Evolutionary conservation across 192 early-diverging fungal genomes (phyloP).

Genomic region (Cetraspora pellucida): DNA sequence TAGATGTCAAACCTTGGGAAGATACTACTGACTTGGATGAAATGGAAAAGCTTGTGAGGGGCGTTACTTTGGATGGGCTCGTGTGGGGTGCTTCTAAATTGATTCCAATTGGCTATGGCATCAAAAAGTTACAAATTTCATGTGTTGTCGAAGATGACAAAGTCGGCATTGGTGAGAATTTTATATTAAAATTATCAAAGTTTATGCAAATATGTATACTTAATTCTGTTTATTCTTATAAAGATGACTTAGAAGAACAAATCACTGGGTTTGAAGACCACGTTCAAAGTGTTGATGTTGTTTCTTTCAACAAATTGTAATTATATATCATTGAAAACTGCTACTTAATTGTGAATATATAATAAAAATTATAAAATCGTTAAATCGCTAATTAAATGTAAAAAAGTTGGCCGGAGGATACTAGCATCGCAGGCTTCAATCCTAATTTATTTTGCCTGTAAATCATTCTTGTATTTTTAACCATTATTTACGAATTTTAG

Average conservation of each 20-base stretch:
- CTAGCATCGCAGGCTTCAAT: too few species aligned
- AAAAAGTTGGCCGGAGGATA: too few species aligned
- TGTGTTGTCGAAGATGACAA: conserved; percentile 92
- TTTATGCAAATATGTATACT: background rate
- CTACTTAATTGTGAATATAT: too few species aligned
- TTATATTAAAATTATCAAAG: background rate
- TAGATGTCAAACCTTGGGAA: conserved; percentile 99
- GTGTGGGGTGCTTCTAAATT: conserved; percentile 84
- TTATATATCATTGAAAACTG: background rate
- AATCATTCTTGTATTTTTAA: too few species aligned
- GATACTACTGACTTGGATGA: conserved; percentile 89
- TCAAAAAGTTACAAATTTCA: conserved; percentile 95
- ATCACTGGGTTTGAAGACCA: conserved; percentile 82
- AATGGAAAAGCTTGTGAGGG: conserved; percentile 71
- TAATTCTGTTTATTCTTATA: conserved; percentile 30
- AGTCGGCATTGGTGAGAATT: conserved; percentile 53
- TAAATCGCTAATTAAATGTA: too few species aligned
- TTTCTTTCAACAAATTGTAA: conserved; percentile 91
- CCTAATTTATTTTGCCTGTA: too few species aligned
- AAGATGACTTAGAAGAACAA: conserved; percentile 82
- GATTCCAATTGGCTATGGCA: conserved; percentile 88
- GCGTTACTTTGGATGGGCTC: conserved; percentile 85
- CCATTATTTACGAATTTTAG: too few species aligned
- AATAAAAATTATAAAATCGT: too few species aligned
- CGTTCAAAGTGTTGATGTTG: conserved; percentile 91